A percentile compares a stretch with the other conserved stretches of the same genome.
These are phyloP conservation scores for Starmerella roubikii DNA, from an alignment of 805 yeast species.

Conservation along the genomic window DNA sequence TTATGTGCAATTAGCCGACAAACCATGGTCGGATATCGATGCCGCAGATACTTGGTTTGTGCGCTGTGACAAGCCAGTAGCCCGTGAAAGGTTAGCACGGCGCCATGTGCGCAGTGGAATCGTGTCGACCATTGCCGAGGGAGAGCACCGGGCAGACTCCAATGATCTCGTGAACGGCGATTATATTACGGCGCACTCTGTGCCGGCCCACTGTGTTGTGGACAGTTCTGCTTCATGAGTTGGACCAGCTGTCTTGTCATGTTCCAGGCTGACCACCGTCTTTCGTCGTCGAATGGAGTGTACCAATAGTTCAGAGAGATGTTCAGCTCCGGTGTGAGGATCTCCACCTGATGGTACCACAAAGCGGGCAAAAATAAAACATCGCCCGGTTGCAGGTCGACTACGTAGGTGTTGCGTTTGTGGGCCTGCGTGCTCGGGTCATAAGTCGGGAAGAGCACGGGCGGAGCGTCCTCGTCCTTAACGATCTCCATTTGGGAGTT, in stretches of 20 bases:
- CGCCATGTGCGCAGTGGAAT: constrained; percentile 41
- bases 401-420: constrained; percentile 18
- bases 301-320: constrained; percentile 28
- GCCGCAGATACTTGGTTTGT: constrained; percentile 36
- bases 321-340: constrained; percentile 15
- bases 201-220: constrained; percentile 18
- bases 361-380: constrained; percentile 29
- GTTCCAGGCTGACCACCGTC: constrained; percentile 25
- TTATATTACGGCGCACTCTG: constrained; percentile 23
- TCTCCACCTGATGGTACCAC: constrained; percentile 31
- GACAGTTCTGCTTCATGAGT: not conserved
- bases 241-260: constrained; percentile 17
- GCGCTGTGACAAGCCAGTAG: constrained; percentile 32
- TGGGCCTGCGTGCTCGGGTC: constrained; percentile 19
- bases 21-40: constrained; percentile 44
- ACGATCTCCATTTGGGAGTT: constrained; percentile 16
- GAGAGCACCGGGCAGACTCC: constrained; percentile 30
- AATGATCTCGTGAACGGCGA: constrained; percentile 54
- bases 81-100: constrained; percentile 45
- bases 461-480: constrained; percentile 6
- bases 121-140: constrained; percentile 24
- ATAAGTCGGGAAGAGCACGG: constrained; percentile 26
- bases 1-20: constrained; percentile 46
- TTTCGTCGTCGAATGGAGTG: constrained; percentile 18
- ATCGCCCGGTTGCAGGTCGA: constrained; percentile 28